Conservation (phyloP, 2,329 filamentous ascomycete species). For the Colletotrichum sp. region DNA sequence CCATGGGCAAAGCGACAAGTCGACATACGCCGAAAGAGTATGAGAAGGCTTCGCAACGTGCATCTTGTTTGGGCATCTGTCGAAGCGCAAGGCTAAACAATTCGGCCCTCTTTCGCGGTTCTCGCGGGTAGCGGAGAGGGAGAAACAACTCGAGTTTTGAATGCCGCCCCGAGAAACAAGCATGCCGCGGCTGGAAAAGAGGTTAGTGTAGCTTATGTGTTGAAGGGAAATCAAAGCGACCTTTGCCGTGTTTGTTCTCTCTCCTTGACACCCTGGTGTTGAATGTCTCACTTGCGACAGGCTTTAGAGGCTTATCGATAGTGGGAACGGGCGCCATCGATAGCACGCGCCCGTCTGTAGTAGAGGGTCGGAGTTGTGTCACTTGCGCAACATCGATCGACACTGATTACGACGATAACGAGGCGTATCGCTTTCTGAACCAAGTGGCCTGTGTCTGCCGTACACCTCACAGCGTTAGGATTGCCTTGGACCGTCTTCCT, state of each 20-base stretch:
- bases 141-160: background rate
- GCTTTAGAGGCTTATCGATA: conserved; percentile 10
- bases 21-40: background rate
- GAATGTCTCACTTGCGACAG: background rate
- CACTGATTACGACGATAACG: background rate
- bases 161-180: background rate
- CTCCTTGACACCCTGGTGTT: background rate
- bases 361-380: background rate
- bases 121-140: background rate
- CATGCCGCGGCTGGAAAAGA: background rate
- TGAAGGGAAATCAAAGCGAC: background rate
- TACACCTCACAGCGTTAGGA: background rate
- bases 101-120: background rate
- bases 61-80: no score
- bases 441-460: background rate
- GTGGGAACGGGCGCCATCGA: background rate
- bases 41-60: background rate
- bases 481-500: background rate
- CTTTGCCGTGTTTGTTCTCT: background rate
- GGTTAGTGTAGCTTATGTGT: background rate
- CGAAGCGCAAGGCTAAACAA: background rate
- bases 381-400: background rate
- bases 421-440: background rate
- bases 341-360: background rate
- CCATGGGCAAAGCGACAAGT: background rate